Evolutionary conservation across 139 green algal species (phyloP).

Genomic region (Spirogloea muscicola): DNA sequence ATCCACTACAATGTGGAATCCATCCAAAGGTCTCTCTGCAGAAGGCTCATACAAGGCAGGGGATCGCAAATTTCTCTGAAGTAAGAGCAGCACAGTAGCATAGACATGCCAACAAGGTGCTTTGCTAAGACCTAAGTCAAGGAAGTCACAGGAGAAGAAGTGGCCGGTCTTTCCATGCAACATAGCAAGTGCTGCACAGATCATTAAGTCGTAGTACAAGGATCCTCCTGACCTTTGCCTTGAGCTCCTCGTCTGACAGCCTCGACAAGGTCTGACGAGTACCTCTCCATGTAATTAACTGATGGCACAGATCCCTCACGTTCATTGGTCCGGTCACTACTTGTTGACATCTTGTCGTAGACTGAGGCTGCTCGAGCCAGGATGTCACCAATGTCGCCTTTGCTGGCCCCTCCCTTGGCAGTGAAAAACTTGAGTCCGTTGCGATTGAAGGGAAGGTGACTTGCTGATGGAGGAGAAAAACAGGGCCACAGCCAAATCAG

Average conservation of each 20-base stretch:
- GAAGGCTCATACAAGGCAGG: too few species aligned
- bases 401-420: conserved; percentile 67
- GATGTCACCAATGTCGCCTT: conserved; percentile 75
- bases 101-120: too few species aligned
- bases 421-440: conserved; percentile 74
- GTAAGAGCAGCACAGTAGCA: too few species aligned
- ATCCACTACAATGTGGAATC: conserved; percentile 61
- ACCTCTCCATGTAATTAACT: conserved; percentile 36
- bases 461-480: conserved; percentile 10
- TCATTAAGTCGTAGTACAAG: neutral
- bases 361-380: conserved; percentile 57
- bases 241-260: conserved; percentile 16
- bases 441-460: conserved; percentile 64
- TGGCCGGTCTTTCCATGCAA: too few species aligned
- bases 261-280: conserved; percentile 26
- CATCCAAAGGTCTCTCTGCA: conserved; percentile 40
- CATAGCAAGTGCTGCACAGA: too few species aligned
- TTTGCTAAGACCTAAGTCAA: too few species aligned
- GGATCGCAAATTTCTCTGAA: too few species aligned
- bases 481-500: neutral
- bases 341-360: conserved; percentile 4
- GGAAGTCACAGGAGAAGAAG: too few species aligned
- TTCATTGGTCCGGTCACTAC: neutral
- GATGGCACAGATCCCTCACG: conserved; percentile 49
- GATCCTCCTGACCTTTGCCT: conserved; percentile 3